Conservation (phyloP, 2,329 filamentous ascomycete species). For the Massarina eburnea region DNA sequence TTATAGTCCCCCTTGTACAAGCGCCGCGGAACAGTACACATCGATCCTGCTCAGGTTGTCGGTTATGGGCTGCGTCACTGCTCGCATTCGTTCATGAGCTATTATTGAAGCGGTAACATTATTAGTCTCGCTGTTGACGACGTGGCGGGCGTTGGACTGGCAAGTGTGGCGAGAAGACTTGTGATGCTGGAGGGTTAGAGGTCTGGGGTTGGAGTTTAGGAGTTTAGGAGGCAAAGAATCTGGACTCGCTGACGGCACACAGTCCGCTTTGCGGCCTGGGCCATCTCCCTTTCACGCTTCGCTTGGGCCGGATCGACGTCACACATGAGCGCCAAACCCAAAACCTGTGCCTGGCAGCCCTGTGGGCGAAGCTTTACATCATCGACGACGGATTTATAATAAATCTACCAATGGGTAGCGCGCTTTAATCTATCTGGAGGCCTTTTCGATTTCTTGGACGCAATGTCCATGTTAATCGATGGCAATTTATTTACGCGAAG, state of each 20-base stretch:
- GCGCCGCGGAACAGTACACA: not conserved
- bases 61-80: constrained; percentile 1
- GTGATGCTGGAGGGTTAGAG: not conserved
- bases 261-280: constrained; percentile 12
- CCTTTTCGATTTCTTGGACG: constrained; percentile 1
- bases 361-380: constrained; percentile 21
- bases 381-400: constrained; percentile 8
- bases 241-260: constrained; percentile 1
- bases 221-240: constrained; percentile 4
- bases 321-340: constrained; percentile 6
- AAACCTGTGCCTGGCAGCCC: constrained; percentile 12
- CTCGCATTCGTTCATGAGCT: constrained; percentile 1
- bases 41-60: not conserved
- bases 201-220: not conserved
- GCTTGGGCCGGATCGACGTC: constrained; percentile 23
- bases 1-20: constrained; percentile 12
- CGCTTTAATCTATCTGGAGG: constrained; percentile 11
- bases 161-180: constrained; percentile 3
- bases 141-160: constrained; percentile 1
- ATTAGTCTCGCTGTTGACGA: constrained; percentile 1
- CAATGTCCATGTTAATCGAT: constrained; percentile 3
- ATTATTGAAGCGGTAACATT: too few species aligned
- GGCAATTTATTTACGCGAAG: constrained; percentile 8
- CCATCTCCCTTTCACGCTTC: constrained; percentile 13
- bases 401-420: constrained; percentile 12